Conservation (phyloP, 805 yeast species). For the Saturnispora sanitii region DNA sequence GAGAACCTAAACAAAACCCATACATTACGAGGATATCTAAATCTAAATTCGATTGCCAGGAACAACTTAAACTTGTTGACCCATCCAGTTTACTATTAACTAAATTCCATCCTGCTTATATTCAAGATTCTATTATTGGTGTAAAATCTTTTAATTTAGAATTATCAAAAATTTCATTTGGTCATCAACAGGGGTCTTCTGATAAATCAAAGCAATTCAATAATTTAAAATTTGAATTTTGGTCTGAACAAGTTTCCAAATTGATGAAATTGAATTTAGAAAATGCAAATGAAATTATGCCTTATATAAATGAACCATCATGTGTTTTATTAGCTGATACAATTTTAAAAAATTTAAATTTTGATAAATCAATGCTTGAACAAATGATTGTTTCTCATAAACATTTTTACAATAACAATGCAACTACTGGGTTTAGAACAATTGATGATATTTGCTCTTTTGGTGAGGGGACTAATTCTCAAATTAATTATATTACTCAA, state of each 20-base stretch:
- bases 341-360: conserved; percentile 35
- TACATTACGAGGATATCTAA: conserved; percentile 16
- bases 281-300: conserved; percentile 22
- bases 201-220: conserved; percentile 27
- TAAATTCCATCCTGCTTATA: conserved; percentile 58
- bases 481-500: conserved; percentile 58
- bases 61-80: conserved; percentile 40
- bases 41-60: conserved; percentile 37
- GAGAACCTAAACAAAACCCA: no score
- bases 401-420: conserved; percentile 38
- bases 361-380: conserved; percentile 47
- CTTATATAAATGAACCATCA: conserved; percentile 44
- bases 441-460: conserved; percentile 56
- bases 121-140: conserved; percentile 54
- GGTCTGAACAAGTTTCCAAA: conserved; percentile 53
- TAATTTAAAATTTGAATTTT: conserved; percentile 57
- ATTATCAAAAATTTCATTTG: conserved; percentile 27
- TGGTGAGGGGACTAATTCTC: conserved; percentile 76
- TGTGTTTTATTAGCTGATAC: conserved; percentile 49
- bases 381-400: conserved; percentile 52
- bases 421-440: conserved; percentile 32
- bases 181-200: conserved; percentile 25
- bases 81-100: conserved; percentile 55
- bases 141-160: conserved; percentile 59
- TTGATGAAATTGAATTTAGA: conserved; percentile 28